Evolutionary conservation across 129 eudicot species (phyloP).

Genomic region (Solidago caesia): DNA sequence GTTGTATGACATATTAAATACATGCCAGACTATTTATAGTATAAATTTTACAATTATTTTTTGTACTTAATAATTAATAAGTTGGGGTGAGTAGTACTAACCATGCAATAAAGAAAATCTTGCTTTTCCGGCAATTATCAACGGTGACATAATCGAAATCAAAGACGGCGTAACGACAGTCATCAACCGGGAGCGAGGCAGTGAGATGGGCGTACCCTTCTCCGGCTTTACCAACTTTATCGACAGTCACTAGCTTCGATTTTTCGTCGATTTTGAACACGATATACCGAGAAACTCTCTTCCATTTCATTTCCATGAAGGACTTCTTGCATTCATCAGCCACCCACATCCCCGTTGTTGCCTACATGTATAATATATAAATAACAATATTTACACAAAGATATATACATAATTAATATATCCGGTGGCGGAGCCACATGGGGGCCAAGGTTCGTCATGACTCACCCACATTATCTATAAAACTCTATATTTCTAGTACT

Average conservation of each 20-base stretch:
- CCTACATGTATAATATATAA: conserved; percentile 29
- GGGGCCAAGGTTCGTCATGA: background rate
- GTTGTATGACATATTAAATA: background rate
- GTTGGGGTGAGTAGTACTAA: conserved; percentile 23
- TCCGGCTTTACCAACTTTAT: conserved; percentile 66
- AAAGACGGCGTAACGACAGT: conserved; percentile 84
- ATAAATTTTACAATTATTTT: background rate
- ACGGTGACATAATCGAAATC: conserved; percentile 85
- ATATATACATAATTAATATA: background rate
- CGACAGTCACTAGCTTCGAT: conserved; percentile 57
- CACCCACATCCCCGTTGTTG: conserved; percentile 80
- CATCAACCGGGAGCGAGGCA: conserved; percentile 75
- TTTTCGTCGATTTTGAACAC: conserved; percentile 80
- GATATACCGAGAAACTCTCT: conserved; percentile 69
- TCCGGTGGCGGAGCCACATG: background rate
- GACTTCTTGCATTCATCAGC: conserved; percentile 82
- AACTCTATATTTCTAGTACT: no score
- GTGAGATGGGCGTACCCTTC: conserved; percentile 68
- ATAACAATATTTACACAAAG: background rate
- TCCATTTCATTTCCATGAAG: conserved; percentile 92
- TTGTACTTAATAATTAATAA: background rate
- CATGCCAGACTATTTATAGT: background rate
- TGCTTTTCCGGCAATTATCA: conserved; percentile 83
- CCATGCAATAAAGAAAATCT: conserved; percentile 96
- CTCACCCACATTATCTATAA: background rate